Evolutionary conservation across 2,329 filamentous ascomycete genomes (phyloP), one percentile per base, ranked within the genome.

Genomic region (Stylonectria norvegica): DNA sequence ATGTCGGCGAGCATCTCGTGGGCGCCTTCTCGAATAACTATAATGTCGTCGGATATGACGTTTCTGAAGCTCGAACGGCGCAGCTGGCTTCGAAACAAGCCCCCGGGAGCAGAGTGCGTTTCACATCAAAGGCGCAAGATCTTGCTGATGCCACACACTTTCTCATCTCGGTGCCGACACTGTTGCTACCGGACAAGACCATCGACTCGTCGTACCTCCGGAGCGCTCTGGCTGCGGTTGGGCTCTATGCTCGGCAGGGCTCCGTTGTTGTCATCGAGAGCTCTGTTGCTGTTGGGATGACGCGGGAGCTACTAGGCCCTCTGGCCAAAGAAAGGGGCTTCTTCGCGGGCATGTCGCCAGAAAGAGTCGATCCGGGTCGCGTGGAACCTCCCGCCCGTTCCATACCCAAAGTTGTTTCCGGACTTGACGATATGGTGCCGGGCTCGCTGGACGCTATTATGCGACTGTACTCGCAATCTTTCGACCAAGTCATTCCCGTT

Each of bases 281-380:
- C 43, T 75, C 72, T 1, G 74, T 78, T 15, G 69, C 73, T 8
- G 70, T 78, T 8, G 75, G 75, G 15, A 78, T 73, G 69, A 78
- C 75, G 0, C 65, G 75, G 12, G 48, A 66, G 27, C 63, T 78
- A 5, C 66, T 78, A 14, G 69, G 66, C 0, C 69, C 71, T 7
- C 54, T 76, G 14, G 70, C 68, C 15, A 50, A 63, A 40, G 55
- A 60, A 17, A 62, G 59, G 19, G 63, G 67, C 5, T 68, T 74
- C 49, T 67, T 64, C 20, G 69, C 63, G 2, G 71, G 72, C 38
- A 76, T 76, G 71, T 74, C 71, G 2, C 72, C 72, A 4, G 71
- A 75, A 59, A 64, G 73, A 8, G 69, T 76, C n/a, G 74, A 77
- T 30, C 73, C 74, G 0, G 73, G 73, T 5, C 67, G 73, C 3